These are phyloP conservation scores for Populus nigra DNA, from an alignment of 345 rosid species.

Conservation along the genomic window DNA sequence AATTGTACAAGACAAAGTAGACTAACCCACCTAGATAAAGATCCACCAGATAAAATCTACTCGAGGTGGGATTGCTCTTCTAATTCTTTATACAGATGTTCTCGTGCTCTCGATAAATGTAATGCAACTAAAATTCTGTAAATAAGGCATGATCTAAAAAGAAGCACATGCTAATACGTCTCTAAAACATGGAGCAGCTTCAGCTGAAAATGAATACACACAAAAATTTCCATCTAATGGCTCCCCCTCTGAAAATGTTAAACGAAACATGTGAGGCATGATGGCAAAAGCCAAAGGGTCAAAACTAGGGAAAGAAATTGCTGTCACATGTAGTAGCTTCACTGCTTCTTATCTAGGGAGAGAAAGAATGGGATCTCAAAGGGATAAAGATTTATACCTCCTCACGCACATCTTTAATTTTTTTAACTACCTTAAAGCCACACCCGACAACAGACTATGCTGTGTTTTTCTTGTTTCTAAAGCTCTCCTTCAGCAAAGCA, in stretches of 20 bases:
- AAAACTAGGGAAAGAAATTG: background rate
- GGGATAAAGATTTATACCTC: background rate
- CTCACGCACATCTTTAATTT: background rate
- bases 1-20: too few species aligned
- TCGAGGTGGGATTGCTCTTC: background rate
- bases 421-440: background rate
- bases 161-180: background rate
- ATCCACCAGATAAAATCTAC: background rate
- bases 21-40: too few species aligned
- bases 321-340: background rate
- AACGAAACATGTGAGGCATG: background rate
- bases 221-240: slow-evolving; percentile 11
- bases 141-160: background rate
- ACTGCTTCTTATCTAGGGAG: background rate
- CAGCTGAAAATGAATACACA: background rate
- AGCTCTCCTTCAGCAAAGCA: slow-evolving; percentile 70
- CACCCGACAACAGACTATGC: slow-evolving; percentile 24
- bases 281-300: background rate
- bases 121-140: background rate
- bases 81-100: background rate
- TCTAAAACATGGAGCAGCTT: background rate
- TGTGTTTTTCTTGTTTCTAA: slow-evolving; percentile 70
- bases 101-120: background rate
- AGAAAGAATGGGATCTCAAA: background rate
- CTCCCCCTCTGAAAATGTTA: background rate